Percentiles rank a stretch among this genome's conserved stretches.
Evolutionary conservation across 352 stramenopile species (phyloP).

Genomic region (Globisporangium orthogonon): DNA sequence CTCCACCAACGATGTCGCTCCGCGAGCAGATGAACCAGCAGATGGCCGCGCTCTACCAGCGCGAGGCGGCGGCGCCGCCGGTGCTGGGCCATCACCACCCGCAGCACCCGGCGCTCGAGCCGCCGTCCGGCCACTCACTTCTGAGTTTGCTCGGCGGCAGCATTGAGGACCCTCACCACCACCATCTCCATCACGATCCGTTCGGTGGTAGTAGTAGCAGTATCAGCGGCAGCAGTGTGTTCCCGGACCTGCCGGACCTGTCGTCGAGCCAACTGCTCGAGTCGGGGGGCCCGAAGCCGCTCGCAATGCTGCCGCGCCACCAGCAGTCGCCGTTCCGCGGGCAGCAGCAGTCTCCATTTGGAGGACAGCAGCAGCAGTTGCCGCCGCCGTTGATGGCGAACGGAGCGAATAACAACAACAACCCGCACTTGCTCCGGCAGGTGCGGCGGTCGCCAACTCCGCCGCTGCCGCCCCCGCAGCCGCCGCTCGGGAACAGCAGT

Average conservation of each 20-base stretch:
- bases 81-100: conserved; percentile 14
- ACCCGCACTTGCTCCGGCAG: conserved; percentile 5
- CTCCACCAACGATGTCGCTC: conserved; percentile 15
- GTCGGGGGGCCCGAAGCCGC: conserved; percentile 6
- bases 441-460: conserved; percentile 32
- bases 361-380: not conserved
- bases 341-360: not conserved
- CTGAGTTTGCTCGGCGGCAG: conserved; percentile 20
- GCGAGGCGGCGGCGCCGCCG: conserved; percentile 4
- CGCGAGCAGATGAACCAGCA: conserved; percentile 77
- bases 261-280: conserved; percentile 5
- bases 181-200: conserved; percentile 4
- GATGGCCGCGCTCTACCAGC: conserved; percentile 67
- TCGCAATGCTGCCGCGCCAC: conserved; percentile 13
- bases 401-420: not conserved
- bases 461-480: too few species aligned
- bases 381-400: not conserved
- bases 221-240: not conserved
- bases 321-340: not conserved
- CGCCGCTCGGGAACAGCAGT: not conserved
- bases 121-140: conserved; percentile 25
- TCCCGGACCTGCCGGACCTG: conserved; percentile 8
- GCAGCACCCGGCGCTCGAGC: conserved; percentile 24
- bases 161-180: conserved; percentile 10
- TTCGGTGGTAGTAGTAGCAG: not conserved